Evolutionary conservation across 2,329 filamentous ascomycete species (phyloP).

Genomic region (Nemania sp.): DNA sequence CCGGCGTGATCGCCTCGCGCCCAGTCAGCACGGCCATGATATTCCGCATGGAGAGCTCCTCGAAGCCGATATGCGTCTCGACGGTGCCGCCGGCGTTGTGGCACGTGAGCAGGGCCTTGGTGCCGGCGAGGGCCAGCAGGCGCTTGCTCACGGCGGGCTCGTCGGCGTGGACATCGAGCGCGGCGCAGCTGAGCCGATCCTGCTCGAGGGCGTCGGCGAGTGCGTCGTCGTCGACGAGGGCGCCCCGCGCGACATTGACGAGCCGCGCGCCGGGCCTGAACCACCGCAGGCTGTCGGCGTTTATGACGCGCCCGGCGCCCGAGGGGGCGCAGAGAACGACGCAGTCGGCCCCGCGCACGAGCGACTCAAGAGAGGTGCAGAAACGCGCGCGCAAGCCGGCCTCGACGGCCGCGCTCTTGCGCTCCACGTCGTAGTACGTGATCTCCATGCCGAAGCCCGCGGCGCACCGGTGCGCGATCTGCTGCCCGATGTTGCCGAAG

Average conservation of each 20-base stretch:
- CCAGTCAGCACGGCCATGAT: conserved; percentile 62
- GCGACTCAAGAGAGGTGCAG: conserved; percentile 54
- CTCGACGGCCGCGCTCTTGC: conserved; percentile 52
- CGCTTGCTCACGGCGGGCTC: conserved; percentile 60
- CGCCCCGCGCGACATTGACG: conserved; percentile 69
- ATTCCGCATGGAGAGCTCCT: conserved; percentile 69
- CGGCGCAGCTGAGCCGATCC: conserved; percentile 56
- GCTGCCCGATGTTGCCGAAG: conserved; percentile 67
- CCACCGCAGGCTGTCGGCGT: conserved; percentile 49
- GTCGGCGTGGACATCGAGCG: conserved; percentile 66
- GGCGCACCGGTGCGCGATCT: conserved; percentile 62
- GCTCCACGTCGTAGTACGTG: conserved; percentile 63
- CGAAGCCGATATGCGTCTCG: conserved; percentile 68
- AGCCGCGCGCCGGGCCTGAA: conserved; percentile 62
- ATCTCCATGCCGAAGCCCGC: conserved; percentile 69
- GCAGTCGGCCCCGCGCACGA: conserved; percentile 61
- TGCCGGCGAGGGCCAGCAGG: conserved; percentile 47
- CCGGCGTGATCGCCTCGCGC: conserved; percentile 60
- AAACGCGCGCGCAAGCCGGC: conserved; percentile 51
- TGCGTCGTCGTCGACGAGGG: conserved; percentile 67
- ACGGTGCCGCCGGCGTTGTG: conserved; percentile 71
- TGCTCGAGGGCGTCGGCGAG: conserved; percentile 61
- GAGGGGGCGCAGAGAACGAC: conserved; percentile 65
- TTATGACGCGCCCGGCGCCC: conserved; percentile 52
- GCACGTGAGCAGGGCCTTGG: conserved; percentile 63